Base-by-base conservation (phyloP, 1,139 yeast species). In the Saccharomyces pastorianus region DNA sequence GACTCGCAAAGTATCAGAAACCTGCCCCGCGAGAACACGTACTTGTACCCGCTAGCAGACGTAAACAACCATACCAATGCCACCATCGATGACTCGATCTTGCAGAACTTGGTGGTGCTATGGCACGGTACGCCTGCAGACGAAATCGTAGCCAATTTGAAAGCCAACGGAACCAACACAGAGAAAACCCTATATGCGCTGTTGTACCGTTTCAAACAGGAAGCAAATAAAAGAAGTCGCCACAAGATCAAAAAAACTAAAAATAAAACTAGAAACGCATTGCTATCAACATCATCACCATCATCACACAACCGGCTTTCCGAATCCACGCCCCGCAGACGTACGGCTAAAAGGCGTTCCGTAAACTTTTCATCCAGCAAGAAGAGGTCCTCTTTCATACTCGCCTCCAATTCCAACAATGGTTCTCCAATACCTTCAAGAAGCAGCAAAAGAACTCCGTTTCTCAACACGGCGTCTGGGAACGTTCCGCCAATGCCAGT, bases 111-210 rank as follows among this genome's bases (percentile, higher is more conserved):
- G 61, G 80, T 85, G 47, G 85, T 85, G 41, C 74, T 85, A 60
- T 85, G 91, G 89, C 86, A 84, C 65, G 88, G 86, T 53, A 75
- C 85, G 63, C 76, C 83, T 11, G 76, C 79, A 59, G 70, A 75
- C 29, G 84, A 82, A 55, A 84, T 85, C 13, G 70, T 80, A 31
- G 68, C 71, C 38, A 79, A 82, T 61, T 72, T 85, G 51, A 75
- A 81, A 60, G 77, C 73, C 53, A 73, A 74, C 46, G 88, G 85
- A 31, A 76, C 82, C 29, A 83, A 82, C 59, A 80, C 89, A 3
- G 91, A 85, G 68, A 85, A 85, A 71, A 84, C 88, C 47, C 83
- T 85, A 64, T 85, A 85, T 63, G 87, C 87, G 14, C 73, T 85
- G 55, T 73, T 85, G 42, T 60, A 70, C 48, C 68, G 75, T 51